Evolutionary conservation across 768 basidiomycete genomes (phyloP), one percentile per base, ranked within the genome.

Genomic region (Mycena indigotica): DNA sequence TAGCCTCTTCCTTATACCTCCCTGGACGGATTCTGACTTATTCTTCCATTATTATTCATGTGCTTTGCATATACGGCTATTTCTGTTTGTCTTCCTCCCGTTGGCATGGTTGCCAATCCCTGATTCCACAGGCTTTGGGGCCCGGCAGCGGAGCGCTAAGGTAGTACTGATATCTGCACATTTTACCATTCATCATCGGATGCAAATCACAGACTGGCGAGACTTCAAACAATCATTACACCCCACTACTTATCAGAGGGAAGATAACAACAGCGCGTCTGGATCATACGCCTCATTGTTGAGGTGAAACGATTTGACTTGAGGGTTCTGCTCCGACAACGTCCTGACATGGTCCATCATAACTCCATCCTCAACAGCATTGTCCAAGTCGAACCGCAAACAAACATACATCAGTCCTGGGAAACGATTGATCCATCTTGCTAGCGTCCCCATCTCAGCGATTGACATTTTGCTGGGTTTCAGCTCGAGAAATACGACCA

Each of bases 361-460:
- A n/a, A 55, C 57, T 52, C 56, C 52, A 2, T n/a, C 40, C 29
- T 53, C 57, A 23, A 17, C 52, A 40, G 19, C 41, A 12, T 26
- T 12, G 6, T 21, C 16, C 30, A 25, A 50, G n/a, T 26, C 38
- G 15, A 56, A 48, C 12, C 55, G 58, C 41, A 63, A 28, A 1
- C 58, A 53, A 1, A 63, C 62, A 38, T 63, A 52, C 41, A 46
- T 5, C 48, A 63, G 44, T 13, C 51, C 52, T 4, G 58, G 55
- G 50, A 59, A 63, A 44, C 58, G 44, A 1, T 55, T 38, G 44
- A 63, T 63, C 62, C 62, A 63, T 17, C 55, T 32, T 40, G 51
- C 62, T 16, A 63, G 57, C 51, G 52, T 56, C 32, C 17, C 55
- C 15, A 59, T 46, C 38, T 63, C 62, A 17, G 5, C 16, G 21